Evolutionary conservation across 257 asterid genomes (phyloP).

Genomic region (Solanum bulbocastanum): DNA sequence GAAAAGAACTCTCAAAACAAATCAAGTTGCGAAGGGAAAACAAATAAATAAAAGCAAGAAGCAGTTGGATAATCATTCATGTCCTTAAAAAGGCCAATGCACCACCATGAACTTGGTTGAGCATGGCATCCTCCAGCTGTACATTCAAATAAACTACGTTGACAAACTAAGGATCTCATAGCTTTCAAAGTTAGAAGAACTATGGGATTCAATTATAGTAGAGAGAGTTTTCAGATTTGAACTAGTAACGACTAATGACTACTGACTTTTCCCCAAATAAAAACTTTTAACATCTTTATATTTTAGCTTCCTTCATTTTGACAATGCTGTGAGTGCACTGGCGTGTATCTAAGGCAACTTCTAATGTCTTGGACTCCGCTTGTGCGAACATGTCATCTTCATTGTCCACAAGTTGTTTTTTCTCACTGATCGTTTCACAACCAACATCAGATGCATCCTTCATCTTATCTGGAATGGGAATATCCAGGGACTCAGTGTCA

Average conservation of each 20-base stretch:
- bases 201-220: neutral
- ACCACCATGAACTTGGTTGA: neutral
- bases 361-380: neutral
- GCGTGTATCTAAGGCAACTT: neutral
- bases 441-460: neutral
- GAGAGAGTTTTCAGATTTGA: neutral
- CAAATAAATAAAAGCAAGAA: neutral
- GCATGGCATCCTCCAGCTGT: neutral
- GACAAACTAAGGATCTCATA: neutral
- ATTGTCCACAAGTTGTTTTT: neutral
- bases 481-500: neutral
- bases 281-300: neutral
- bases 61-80: neutral
- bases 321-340: neutral
- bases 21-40: neutral
- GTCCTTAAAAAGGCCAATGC: neutral
- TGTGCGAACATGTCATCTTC: neutral
- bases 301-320: neutral
- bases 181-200: neutral
- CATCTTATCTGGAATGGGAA: neutral
- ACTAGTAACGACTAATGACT: neutral
- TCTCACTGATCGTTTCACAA: neutral
- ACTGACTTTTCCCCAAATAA: neutral
- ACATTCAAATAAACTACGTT: neutral
- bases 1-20: neutral